Base-by-base conservation (phyloP, 768 basidiomycete genomes). In the Botryobasidium botryosum region DNA sequence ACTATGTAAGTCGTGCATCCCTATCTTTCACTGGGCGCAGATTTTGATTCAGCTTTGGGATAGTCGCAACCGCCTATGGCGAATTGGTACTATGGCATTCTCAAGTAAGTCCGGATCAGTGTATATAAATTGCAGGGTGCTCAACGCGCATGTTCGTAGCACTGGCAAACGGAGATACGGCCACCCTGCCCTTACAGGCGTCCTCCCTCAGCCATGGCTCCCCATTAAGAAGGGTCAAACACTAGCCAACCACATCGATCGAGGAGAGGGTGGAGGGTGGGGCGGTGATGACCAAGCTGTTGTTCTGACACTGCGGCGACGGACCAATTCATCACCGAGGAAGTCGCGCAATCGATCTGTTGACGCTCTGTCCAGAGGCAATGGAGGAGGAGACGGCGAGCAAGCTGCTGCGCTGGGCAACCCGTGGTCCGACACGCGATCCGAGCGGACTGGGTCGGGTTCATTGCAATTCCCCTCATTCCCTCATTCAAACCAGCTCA, bases 11-110 rank as follows among this genome's bases (percentile, higher is more conserved):
- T 60, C 1, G 35, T 45, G 29, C 23, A 23, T n/a, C 10, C 5
- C 23, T 35, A 20, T 32, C 38, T 17, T 44, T 51, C 35, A 54
- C 41, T 36, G n/a, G n/a, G 24, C 21, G 20, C 28, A 40, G 24
- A 32, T 26, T 28, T 13, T 35, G 3, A 17, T 15, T n/a, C n/a
- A n/a, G n/a, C n/a, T n/a, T n/a, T n/a, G n/a, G n/a, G n/a, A n/a
- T 53, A 90, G 81, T 88, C 86, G 0, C 92, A 97, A 60, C 91
- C 92, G 0, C 92, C 92, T 0, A 90, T 97, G 85, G 79, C 82
- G 12, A 86, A 86, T 53, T 91, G 86, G 77, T 96, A 87, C 59
- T 71, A 70, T 35, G 92, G 92, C 0, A 86, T 42, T 7, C 40
- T 42, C 8, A 42, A 42, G 40, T 42, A 27, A 13, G 40, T 42